Conservation (phyloP, 805 yeast genomes). For the Komagataella mondaviorum region DNA sequence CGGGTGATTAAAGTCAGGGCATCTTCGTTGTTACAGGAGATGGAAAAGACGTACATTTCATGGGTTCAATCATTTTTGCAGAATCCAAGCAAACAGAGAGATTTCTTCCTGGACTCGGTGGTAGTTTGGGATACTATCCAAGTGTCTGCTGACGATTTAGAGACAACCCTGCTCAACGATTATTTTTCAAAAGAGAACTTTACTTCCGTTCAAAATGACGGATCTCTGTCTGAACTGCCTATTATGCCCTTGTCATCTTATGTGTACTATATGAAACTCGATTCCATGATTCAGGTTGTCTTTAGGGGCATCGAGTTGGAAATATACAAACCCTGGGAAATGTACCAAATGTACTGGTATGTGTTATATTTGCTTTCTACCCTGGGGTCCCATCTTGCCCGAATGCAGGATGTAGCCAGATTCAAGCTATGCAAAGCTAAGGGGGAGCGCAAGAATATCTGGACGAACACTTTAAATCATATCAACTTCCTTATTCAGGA, state of each 20-base stretch:
- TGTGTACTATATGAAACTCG: slow-evolving; percentile 52
- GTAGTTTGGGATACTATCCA: slow-evolving; percentile 70
- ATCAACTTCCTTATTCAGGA: slow-evolving; percentile 19
- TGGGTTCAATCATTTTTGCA: slow-evolving; percentile 32
- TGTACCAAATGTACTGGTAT: slow-evolving; percentile 56
- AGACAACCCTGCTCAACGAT: slow-evolving; percentile 24
- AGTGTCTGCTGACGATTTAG: slow-evolving; percentile 57
- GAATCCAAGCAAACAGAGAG: slow-evolving; percentile 78
- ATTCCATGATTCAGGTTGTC: slow-evolving; percentile 59
- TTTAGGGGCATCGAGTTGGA: slow-evolving; percentile 67
- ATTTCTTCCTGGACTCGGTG: slow-evolving; percentile 44
- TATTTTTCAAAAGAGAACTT: slow-evolving; percentile 19
- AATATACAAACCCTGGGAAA: slow-evolving; percentile 60
- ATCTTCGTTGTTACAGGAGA: slow-evolving; percentile 25
- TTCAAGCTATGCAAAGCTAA: slow-evolving; percentile 30
- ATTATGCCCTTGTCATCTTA: slow-evolving; percentile 61
- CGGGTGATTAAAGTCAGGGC: slow-evolving; percentile 6
- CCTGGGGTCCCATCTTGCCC: slow-evolving; percentile 27
- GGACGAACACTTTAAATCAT: slow-evolving; percentile 14
- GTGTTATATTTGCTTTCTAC: slow-evolving; percentile 31
- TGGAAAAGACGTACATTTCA: slow-evolving; percentile 31
- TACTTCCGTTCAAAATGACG: slow-evolving; percentile 18
- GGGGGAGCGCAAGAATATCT: slow-evolving; percentile 32
- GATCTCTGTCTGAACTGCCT: slow-evolving; percentile 12
- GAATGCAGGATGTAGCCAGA: slow-evolving; percentile 24